These are phyloP conservation scores for Penicillium parvum DNA, from an alignment of 495 filamentous ascomycete genomes.

Conservation along the genomic window DNA sequence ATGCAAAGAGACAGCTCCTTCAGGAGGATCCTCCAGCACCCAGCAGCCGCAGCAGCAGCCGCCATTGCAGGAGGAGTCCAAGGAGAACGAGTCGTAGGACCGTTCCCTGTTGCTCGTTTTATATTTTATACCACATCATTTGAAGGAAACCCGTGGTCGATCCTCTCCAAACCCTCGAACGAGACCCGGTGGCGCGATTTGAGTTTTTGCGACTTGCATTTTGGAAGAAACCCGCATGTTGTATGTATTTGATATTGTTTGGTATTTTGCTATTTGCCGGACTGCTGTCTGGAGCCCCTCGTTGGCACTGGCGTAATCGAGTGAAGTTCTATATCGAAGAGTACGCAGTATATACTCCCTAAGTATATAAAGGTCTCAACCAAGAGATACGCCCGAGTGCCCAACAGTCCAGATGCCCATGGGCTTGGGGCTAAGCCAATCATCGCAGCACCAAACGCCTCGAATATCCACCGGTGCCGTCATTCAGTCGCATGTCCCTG, in stretches of 20 bases:
- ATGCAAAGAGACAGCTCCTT: slow-evolving; percentile 6
- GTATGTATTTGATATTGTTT: slow-evolving; percentile 14
- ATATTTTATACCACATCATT: not conserved
- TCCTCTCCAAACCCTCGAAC: too few species aligned
- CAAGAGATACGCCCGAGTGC: too few species aligned
- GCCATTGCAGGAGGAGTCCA: not conserved
- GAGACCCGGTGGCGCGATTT: too few species aligned
- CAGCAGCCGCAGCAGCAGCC: slow-evolving; percentile 3
- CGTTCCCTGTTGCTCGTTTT: not conserved
- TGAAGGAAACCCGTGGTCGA: too few species aligned
- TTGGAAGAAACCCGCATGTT: not conserved
- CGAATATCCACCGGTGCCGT: slow-evolving; percentile 14
- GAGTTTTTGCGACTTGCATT: not conserved
- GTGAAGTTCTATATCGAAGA: not conserved
- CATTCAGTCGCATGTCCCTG: slow-evolving; percentile 9
- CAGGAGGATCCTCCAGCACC: slow-evolving; percentile 2
- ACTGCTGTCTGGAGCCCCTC: slow-evolving; percentile 6
- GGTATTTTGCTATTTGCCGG: too few species aligned
- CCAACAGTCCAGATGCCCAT: slow-evolving; percentile 11
- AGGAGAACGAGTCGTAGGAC: slow-evolving; percentile 7
- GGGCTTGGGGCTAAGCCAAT: slow-evolving; percentile 4
- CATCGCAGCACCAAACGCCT: slow-evolving; percentile 1
- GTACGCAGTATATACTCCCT: too few species aligned
- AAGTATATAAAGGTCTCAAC: too few species aligned
- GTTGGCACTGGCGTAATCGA: slow-evolving; percentile 18